Percentiles rank a stretch among this genome's conserved stretches.
phyloP scores from a whole-genome alignment of 2,329 filamentous ascomycete genomes.

The Phaeophleospora eucalypticola region DNA sequence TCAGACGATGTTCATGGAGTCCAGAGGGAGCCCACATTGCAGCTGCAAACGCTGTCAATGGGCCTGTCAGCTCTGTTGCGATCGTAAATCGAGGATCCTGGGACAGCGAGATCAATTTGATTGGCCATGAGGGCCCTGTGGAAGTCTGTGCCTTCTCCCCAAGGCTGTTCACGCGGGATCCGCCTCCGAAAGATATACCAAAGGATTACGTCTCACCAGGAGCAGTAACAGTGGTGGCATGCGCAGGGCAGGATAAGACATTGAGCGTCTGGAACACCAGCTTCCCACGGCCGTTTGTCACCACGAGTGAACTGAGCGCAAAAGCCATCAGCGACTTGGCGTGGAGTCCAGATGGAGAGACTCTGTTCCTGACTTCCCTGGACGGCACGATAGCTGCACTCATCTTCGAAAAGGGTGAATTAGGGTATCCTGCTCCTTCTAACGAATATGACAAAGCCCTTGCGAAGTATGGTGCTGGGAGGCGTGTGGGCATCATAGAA shows the following conservation, averaged over 20 bases:
- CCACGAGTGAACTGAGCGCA: constrained; percentile 79
- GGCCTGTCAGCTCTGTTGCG: constrained; percentile 92
- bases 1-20: constrained; percentile 93
- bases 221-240: constrained; percentile 89
- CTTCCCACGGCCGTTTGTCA: constrained; percentile 83
- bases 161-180: constrained; percentile 73
- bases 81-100: constrained; percentile 89
- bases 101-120: constrained; percentile 96
- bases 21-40: constrained; percentile 96
- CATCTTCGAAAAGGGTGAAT: constrained; percentile 78
- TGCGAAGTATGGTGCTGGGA: constrained; percentile 84
- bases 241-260: constrained; percentile 93
- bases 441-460: constrained; percentile 90
- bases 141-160: constrained; percentile 98
- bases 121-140: constrained; percentile 93
- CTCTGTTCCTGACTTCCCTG: constrained; percentile 77
- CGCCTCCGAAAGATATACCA: constrained; percentile 49
- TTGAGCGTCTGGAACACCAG: constrained; percentile 97
- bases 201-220: constrained; percentile 40
- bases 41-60: constrained; percentile 93
- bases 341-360: constrained; percentile 89
- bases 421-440: constrained; percentile 80
- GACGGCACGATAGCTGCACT: constrained; percentile 83
- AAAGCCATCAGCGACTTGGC: constrained; percentile 93
- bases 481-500: constrained; percentile 87